These are phyloP conservation scores for Lentithecium fluviatile DNA, from an alignment of 495 filamentous ascomycete species.

Conservation along the genomic window DNA sequence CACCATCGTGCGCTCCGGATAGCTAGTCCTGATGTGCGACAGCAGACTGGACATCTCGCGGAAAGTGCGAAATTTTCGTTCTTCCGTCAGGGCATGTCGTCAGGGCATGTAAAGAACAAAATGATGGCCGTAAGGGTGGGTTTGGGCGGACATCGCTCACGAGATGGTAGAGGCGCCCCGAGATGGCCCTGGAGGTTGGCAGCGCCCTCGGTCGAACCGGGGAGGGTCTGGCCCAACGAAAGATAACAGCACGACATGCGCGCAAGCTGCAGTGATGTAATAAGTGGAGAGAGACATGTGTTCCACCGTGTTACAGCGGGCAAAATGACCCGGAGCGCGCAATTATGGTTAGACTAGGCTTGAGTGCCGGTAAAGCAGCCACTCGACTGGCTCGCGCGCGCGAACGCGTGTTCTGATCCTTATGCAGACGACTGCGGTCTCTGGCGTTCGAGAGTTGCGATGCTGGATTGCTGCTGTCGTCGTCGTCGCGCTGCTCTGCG, in stretches of 20 bases:
- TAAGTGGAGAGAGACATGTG: conserved; percentile 26
- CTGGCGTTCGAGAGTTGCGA: background rate
- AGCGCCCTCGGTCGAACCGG: background rate
- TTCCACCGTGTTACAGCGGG: conserved; percentile 18
- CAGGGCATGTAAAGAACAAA: too few species aligned
- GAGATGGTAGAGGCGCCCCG: too few species aligned
- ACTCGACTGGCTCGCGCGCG: conserved; percentile 24
- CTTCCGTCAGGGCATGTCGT: too few species aligned
- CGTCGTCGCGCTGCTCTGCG: background rate
- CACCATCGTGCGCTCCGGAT: too few species aligned
- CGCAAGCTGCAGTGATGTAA: conserved; percentile 11
- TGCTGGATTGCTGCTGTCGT: conserved; percentile 3
- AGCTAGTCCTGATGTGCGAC: too few species aligned
- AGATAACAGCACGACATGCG: conserved; percentile 22
- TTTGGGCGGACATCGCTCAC: too few species aligned
- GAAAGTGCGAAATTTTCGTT: too few species aligned
- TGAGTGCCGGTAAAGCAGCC: conserved; percentile 28
- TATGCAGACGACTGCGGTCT: conserved; percentile 17
- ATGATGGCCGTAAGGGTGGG: too few species aligned
- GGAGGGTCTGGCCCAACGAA: conserved; percentile 9
- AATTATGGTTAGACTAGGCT: conserved; percentile 26
- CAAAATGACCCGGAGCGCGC: conserved; percentile 23
- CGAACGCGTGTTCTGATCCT: conserved; percentile 19
- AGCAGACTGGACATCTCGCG: too few species aligned
- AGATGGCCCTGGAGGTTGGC: background rate